Base-by-base conservation (phyloP, 306 rosid genomes). In the Astragalus glycyphyllos region DNA sequence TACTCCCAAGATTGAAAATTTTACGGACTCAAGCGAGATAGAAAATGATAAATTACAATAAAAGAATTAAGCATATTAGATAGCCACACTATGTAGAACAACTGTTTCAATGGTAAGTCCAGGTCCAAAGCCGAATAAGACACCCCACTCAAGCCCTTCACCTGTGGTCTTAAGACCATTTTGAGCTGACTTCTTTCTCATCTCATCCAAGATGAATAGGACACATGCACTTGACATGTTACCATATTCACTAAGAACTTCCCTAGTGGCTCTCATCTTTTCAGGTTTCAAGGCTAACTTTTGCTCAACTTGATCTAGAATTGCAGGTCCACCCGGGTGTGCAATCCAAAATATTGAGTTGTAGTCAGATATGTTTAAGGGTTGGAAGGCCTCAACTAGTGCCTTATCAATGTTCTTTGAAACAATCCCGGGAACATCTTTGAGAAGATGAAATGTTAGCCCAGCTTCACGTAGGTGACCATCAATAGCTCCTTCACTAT, bases 221-320 rank as follows among this genome's bases (percentile, higher is more conserved):
- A 90, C 96, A 64, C 94, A 90, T 1, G 96, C 96, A 45, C 96
- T 88, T 4, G 94, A 82, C 96, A 88, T 88, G 75, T 90, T 90
- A 1, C 94, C 96, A 11, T 74, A 90, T 7, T 88, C 94, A 7
- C 88, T 82, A 0, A 88, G 82, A 12, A 90, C 77, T 0, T 90
- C 80, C 1, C 91, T 79, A 1, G 78, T 78, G 1, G 78, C 78
- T 4, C 7, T 78, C 82, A 78, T 72, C 44, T 78, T 78, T 16
- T 78, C 78, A 1, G 74, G 74, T 2, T 78, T 78, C 0, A 78
- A 38, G 7, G 5, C 48, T 7, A 78, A 48, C 58, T 78, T 78
- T 3, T 16, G 6, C 8, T 78, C 82, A 12, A 78, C 74, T 3
- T 78, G 82, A 9, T 78, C 82, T 5, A 78, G 7, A 41, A 78